A percentile compares a stretch with the other conserved stretches of the same genome.
phyloP scores from a whole-genome alignment of 352 stramenopile genomes.

The Phytophthora pistaciae region DNA sequence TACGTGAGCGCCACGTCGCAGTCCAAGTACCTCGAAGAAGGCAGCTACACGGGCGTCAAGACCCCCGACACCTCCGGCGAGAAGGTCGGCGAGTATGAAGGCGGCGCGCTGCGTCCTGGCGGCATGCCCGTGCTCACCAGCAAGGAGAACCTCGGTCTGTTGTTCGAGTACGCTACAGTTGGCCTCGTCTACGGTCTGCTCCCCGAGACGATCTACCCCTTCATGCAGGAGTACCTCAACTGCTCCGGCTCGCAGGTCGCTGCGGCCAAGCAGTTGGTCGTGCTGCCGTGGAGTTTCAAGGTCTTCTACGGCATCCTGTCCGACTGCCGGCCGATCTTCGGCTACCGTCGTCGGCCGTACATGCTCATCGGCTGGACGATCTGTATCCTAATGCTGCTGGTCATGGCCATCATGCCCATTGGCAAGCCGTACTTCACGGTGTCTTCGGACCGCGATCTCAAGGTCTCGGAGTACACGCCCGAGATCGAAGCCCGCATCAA shows the following conservation, averaged over 20 bases:
- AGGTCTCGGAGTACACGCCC: slow-evolving; percentile 28
- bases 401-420: slow-evolving; percentile 50
- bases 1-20: slow-evolving; percentile 39
- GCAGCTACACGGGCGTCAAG: slow-evolving; percentile 37
- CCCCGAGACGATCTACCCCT: slow-evolving; percentile 54
- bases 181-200: slow-evolving; percentile 52
- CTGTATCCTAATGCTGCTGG: slow-evolving; percentile 51
- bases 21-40: slow-evolving; percentile 31
- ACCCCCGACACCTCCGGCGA: slow-evolving; percentile 30
- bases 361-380: slow-evolving; percentile 65
- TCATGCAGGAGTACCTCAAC: slow-evolving; percentile 57
- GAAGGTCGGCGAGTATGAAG: slow-evolving; percentile 32
- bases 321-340: slow-evolving; percentile 49
- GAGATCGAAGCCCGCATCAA: slow-evolving; percentile 43
- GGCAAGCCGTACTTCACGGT: slow-evolving; percentile 60
- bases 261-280: slow-evolving; percentile 49
- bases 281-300: slow-evolving; percentile 63
- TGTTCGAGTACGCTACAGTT: slow-evolving; percentile 51
- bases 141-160: slow-evolving; percentile 47
- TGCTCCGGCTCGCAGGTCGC: slow-evolving; percentile 49
- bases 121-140: slow-evolving; percentile 36
- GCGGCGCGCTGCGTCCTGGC: slow-evolving; percentile 38
- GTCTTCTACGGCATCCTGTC: slow-evolving; percentile 39
- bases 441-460: slow-evolving; percentile 21
- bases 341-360: slow-evolving; percentile 64